These are phyloP conservation scores for Fusarium nelsonii DNA, from an alignment of 2,329 filamentous ascomycete genomes.

Conservation along the genomic window DNA sequence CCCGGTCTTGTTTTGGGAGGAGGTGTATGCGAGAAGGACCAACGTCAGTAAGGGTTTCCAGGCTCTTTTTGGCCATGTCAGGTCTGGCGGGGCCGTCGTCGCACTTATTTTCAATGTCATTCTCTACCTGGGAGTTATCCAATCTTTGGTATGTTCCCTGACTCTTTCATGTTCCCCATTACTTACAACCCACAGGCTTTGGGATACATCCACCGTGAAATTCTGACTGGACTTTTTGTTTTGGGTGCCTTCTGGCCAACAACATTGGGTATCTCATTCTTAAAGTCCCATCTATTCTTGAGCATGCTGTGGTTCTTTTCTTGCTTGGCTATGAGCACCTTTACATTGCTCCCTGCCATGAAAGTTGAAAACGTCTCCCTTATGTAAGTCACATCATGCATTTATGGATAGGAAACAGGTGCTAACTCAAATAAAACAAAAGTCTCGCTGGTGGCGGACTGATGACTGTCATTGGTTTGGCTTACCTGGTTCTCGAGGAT, in stretches of 20 bases:
- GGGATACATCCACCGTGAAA: slow-evolving; percentile 90
- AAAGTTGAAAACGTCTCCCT: slow-evolving; percentile 82
- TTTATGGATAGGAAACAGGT: neutral
- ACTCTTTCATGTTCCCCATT: neutral
- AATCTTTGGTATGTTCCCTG: slow-evolving; percentile 75
- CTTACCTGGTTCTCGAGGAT: slow-evolving; percentile 86
- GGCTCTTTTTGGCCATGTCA: slow-evolving; percentile 76
- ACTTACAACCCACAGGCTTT: slow-evolving; percentile 71
- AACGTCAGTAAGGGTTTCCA: slow-evolving; percentile 76
- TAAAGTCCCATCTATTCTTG: slow-evolving; percentile 73
- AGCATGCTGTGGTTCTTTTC: slow-evolving; percentile 79
- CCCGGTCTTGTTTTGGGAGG: slow-evolving; percentile 96
- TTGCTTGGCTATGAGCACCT: slow-evolving; percentile 87
- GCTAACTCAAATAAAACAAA: slow-evolving; percentile 24
- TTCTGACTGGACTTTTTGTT: slow-evolving; percentile 85
- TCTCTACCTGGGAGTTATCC: slow-evolving; percentile 79
- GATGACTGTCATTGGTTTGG: slow-evolving; percentile 80
- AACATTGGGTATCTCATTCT: slow-evolving; percentile 78
- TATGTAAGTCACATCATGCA: slow-evolving; percentile 67
- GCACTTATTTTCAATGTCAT: slow-evolving; percentile 73
- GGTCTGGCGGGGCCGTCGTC: slow-evolving; percentile 67
- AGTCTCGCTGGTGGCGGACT: slow-evolving; percentile 80
- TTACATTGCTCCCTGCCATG: slow-evolving; percentile 88
- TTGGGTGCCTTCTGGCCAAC: slow-evolving; percentile 83
- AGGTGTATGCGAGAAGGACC: slow-evolving; percentile 82